Conservation (phyloP, 768 basidiomycete genomes). For the Amyloporia xantha region DNA sequence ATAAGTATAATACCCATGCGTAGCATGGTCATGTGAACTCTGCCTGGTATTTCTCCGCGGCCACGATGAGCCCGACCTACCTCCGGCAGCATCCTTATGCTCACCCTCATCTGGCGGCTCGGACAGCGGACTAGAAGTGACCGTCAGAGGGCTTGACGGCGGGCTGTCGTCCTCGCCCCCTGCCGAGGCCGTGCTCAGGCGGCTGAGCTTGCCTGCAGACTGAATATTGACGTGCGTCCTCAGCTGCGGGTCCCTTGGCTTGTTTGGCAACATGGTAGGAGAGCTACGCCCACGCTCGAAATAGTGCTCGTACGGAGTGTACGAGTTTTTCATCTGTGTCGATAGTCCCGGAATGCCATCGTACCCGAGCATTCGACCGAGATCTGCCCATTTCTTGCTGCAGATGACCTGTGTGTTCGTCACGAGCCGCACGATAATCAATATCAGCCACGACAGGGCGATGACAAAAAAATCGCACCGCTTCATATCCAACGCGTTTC, state of each 20-base stretch:
- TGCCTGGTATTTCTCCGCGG: conserved; percentile 49
- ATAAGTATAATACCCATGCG: conserved; percentile 14
- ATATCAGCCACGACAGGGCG: not conserved
- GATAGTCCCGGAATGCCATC: conserved; percentile 76
- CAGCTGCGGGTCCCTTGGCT: conserved; percentile 42
- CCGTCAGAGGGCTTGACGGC: conserved; percentile 71
- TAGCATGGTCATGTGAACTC: conserved; percentile 40
- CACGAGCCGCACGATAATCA: not conserved
- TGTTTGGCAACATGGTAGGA: conserved; percentile 36
- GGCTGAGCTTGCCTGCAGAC: conserved; percentile 28
- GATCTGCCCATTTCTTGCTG: conserved; percentile 80
- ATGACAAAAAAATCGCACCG: conserved; percentile 47
- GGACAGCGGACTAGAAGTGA: conserved; percentile 70
- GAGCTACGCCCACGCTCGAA: conserved; percentile 68
- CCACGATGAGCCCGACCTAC: conserved; percentile 25
- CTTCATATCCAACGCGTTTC: conserved; percentile 80
- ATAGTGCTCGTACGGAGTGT: conserved; percentile 90
- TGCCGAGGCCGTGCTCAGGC: not conserved
- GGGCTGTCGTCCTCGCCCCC: conserved; percentile 43
- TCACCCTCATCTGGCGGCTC: conserved; percentile 66
- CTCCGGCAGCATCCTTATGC: not conserved
- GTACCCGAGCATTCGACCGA: conserved; percentile 81
- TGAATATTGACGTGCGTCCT: conserved; percentile 37
- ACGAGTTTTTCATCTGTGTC: conserved; percentile 85
- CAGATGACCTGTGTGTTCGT: conserved; percentile 53